Base-by-base conservation (phyloP, 2,329 filamentous ascomycete species). In the Phoma sp. region DNA sequence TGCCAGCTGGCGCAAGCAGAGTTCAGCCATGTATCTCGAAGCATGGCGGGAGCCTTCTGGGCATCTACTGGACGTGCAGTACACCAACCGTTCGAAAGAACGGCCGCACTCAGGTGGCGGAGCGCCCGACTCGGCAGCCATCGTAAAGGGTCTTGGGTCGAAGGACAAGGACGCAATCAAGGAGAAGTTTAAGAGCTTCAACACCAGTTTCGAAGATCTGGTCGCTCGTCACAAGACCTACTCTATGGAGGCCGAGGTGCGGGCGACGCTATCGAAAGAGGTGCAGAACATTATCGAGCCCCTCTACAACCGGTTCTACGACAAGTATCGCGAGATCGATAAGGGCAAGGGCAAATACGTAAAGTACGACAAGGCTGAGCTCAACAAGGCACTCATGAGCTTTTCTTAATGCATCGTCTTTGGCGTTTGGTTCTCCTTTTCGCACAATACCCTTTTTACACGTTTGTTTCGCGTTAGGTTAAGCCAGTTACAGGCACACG, bases 311-410 rank as follows among this genome's bases (percentile, higher is more conserved):
- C 85, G 95, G 40, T 99, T 99, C 77, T 98, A 91, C 87, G 95
- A 98, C 76, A 85, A 93, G 25, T 99, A 99, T 73, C 93, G 97
- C 73, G 95, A 98, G 77, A 87, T 98, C 61, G 93, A 98, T 77
- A 97, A 96, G 80, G 95, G 95, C 55, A 96, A 93, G 78, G 93
- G 93, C 64, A 99, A 99, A 77, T 96, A 98, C 76, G 92, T 96
- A 73, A 97, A 96, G 79, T 98, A 96, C 73, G 93, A 97, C 79
- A 97, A 97, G 80, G 82, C 82, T 36, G 85, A 86, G 42, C 88
- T 99, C 67, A 86, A 89, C 41, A 84, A 85, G 22, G 77, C 83
- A 56, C 71, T 88, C 67, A 78, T 81, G 23, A 72, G 77, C 44
- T 71, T 83, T 62, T 72, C 69, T 43, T 77, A 63, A 66, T 45